phyloP scores from a whole-genome alignment of 495 filamentous ascomycete genomes.

The Talaromyces proteolyticus region DNA sequence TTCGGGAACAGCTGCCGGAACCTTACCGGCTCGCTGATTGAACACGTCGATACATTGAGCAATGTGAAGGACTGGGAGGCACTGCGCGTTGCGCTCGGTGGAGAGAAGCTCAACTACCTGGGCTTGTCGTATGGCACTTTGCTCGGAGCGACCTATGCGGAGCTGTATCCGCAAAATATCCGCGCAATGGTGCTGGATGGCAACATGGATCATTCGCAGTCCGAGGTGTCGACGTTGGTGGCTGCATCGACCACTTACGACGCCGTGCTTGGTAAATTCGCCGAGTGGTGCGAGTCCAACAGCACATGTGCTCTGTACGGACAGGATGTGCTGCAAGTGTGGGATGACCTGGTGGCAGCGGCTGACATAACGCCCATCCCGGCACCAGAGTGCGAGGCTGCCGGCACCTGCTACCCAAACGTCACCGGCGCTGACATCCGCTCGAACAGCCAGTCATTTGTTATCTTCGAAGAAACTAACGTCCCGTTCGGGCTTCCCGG shows the following conservation, averaged over 20 bases:
- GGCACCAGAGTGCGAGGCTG: constrained; percentile 21
- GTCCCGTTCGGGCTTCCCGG: constrained; percentile 4
- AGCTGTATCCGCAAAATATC: constrained; percentile 36
- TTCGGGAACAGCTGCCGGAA: constrained; percentile 28
- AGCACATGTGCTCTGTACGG: constrained; percentile 18
- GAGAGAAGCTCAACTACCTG: constrained; percentile 43
- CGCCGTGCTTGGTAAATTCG: background rate
- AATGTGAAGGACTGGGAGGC: constrained; percentile 37
- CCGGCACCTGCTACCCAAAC: constrained; percentile 14
- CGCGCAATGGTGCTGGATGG: constrained; percentile 34
- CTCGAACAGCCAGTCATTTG: background rate
- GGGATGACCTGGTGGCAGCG: constrained; percentile 13
- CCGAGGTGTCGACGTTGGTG: background rate
- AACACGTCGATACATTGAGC: constrained; percentile 33
- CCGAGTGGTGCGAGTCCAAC: constrained; percentile 13
- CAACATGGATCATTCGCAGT: constrained; percentile 27
- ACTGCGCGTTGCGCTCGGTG: constrained; percentile 29
- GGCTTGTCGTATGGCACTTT: constrained; percentile 55
- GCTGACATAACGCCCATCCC: constrained; percentile 22
- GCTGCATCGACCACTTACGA: background rate
- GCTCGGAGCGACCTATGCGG: constrained; percentile 43
- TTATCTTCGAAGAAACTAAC: constrained; percentile 1
- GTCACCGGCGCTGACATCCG: constrained; percentile 12
- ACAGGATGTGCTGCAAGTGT: constrained; percentile 19
- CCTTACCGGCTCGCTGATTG: constrained; percentile 18